phyloP scores from a whole-genome alignment of 306 rosid genomes.

The Trichosanthes truncata region DNA sequence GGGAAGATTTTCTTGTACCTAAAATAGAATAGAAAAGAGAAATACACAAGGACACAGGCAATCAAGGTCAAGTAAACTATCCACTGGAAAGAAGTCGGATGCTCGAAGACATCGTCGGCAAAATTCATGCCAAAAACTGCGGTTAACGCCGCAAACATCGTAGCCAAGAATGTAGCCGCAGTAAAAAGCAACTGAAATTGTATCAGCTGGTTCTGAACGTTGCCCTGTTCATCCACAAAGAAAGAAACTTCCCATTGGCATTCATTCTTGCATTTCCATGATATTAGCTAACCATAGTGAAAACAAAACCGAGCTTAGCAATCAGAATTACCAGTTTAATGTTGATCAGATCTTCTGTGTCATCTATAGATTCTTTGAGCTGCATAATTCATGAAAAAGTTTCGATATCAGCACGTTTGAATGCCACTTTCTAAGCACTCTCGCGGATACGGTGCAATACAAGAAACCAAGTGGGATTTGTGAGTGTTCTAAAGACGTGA shows the following conservation, averaged over 20 bases:
- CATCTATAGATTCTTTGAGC: conserved; percentile 46
- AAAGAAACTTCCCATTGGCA: not conserved
- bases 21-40: conserved; percentile 50
- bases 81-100: conserved; percentile 46
- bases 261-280: conserved; percentile 15
- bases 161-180: conserved; percentile 78
- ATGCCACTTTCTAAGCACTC: not conserved
- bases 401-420: conserved; percentile 5
- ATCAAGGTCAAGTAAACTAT: conserved; percentile 48
- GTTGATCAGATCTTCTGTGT: conserved; percentile 42
- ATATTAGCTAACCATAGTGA: conserved; percentile 8
- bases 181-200: conserved; percentile 85
- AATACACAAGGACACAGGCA: conserved; percentile 41
- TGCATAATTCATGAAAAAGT: conserved; percentile 24
- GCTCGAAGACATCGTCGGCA: conserved; percentile 34
- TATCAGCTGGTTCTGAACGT: conserved; percentile 88
- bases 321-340: conserved; percentile 33
- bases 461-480: not conserved
- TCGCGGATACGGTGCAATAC: not conserved
- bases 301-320: conserved; percentile 5
- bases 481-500: conserved; percentile 7
- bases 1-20: conserved; percentile 63
- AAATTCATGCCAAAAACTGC: conserved; percentile 95
- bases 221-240: conserved; percentile 51
- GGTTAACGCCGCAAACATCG: conserved; percentile 61